Evolutionary conservation across 257 asterid species (phyloP).

Genomic region (Nicotiana tomentosiformis): DNA sequence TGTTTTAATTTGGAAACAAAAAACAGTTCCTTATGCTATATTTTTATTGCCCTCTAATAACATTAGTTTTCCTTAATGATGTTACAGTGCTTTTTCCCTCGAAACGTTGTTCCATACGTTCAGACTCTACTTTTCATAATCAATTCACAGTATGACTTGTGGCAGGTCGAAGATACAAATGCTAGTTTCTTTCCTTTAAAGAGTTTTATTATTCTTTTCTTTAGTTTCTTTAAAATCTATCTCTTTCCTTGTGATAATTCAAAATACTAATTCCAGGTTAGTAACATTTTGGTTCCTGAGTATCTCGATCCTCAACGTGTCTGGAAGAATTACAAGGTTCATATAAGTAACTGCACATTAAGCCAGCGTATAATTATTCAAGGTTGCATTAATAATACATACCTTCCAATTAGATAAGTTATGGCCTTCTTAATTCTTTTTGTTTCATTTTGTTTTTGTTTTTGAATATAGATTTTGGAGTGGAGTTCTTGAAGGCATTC

Average conservation of each 20-base stretch:
- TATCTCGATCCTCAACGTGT: not conserved
- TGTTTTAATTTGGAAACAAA: not conserved
- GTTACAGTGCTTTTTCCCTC: not conserved
- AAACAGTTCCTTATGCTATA: not conserved
- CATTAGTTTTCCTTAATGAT: not conserved
- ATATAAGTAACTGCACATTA: not conserved
- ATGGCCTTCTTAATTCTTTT: not conserved
- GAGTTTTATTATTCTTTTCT: not conserved
- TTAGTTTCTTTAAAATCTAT: not conserved
- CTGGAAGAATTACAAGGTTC: not conserved
- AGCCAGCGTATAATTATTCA: not conserved
- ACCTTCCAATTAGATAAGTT: not conserved
- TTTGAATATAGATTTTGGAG: not conserved
- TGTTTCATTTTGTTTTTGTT: not conserved
- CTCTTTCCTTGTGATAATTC: not conserved
- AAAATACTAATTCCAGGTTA: not conserved
- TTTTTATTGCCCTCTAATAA: not conserved
- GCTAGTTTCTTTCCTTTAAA: not conserved
- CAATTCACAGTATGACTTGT: not conserved
- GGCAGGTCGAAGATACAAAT: not conserved
- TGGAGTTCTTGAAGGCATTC: not conserved
- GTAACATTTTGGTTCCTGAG: not conserved
- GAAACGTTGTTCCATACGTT: not conserved
- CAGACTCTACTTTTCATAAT: not conserved
- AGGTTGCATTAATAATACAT: not conserved